Base-by-base conservation (phyloP, 805 yeast genomes). In the Isabelozyma gotoi region DNA sequence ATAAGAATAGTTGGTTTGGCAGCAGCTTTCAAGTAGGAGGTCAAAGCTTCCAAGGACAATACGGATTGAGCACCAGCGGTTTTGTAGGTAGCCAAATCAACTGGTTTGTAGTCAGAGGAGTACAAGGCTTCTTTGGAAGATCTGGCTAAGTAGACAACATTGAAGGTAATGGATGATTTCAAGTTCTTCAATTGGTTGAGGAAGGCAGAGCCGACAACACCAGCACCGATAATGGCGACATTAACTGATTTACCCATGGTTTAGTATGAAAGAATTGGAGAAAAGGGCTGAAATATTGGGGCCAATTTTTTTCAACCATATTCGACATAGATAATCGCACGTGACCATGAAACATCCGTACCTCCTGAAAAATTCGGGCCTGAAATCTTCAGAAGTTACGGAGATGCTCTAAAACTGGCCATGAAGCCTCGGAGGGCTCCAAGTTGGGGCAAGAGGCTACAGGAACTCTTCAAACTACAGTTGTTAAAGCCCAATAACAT, bases 171-270 rank as follows among this genome's bases (percentile, higher is more conserved):
- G 18, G 80, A 42, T n/a, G 84, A 64, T 52, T 80, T 78, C 50
- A 88, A 67, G 45, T 73, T 70, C 41, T 77, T 73, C 59, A 92
- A 78, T 71, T 92, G 99, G 67, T 78, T 79, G 64, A 94, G 73
- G 72, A 90, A 89, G 40, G 96, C 88, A 19, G 94, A 78, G 47
- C 99, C 99, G 48, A 94, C 98, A 40, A 92, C 94, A 58, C 99
- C 99, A 42, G 97, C 84, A 42, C 90, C 89, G 47, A 66, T 69
- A 40, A 72, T 71, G 35, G 77, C 77, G 34, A 72, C 66, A 50
- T 72, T 69, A 33, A 72, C 75, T 34, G 75, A 66, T 57, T 54
- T 66, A 39, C 47, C 38, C 64, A 59, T 62, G 29, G 11, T 36
- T 11, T 32, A 32, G 7, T 14, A 7, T 14, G 17, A 15, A 19